Percentiles rank a stretch among this genome's conserved stretches.
Conservation (phyloP, 805 yeast genomes). For the Blastobotrys americana region DNA sequence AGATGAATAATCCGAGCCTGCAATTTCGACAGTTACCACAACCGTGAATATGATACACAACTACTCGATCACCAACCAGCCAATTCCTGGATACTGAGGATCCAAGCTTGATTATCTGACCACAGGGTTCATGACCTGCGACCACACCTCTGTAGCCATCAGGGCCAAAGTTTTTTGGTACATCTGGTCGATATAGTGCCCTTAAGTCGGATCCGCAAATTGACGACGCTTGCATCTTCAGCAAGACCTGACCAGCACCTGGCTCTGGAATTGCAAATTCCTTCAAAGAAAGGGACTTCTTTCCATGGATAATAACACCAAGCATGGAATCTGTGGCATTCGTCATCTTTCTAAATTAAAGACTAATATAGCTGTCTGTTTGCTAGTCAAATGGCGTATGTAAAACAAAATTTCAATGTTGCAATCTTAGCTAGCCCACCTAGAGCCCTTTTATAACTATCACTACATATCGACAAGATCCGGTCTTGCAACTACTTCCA, state of each 20-base stretch:
- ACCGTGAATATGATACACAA: slow-evolving; percentile 14
- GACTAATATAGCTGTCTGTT: too few relatives aligned
- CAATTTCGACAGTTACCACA: slow-evolving; percentile 13
- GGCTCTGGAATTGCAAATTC: slow-evolving; percentile 10
- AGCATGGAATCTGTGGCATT: slow-evolving; percentile 4
- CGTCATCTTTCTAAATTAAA: neutral
- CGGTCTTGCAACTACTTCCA: too few relatives aligned
- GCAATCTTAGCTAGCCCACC: too few relatives aligned
- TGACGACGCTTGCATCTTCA: slow-evolving; percentile 13
- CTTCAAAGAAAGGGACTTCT: slow-evolving; percentile 6
- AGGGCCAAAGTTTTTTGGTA: slow-evolving; percentile 10
- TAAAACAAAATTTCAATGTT: too few relatives aligned
- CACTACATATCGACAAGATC: too few relatives aligned
- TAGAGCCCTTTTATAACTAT: too few relatives aligned
- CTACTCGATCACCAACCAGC: slow-evolving; percentile 11
- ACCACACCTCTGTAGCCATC: slow-evolving; percentile 14
- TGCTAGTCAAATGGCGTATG: too few relatives aligned
- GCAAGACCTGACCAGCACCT: slow-evolving; percentile 13
- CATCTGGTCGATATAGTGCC: slow-evolving; percentile 11
- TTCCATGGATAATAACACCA: slow-evolving; percentile 12
- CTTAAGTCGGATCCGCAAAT: slow-evolving; percentile 13
- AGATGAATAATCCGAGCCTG: slow-evolving; percentile 10
- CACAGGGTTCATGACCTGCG: slow-evolving; percentile 15
- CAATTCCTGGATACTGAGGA: slow-evolving; percentile 9
- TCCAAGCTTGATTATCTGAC: slow-evolving; percentile 11